These are phyloP conservation scores for Microstegium vimineum DNA, from an alignment of 176 grass and related monocot species.

Conservation along the genomic window DNA sequence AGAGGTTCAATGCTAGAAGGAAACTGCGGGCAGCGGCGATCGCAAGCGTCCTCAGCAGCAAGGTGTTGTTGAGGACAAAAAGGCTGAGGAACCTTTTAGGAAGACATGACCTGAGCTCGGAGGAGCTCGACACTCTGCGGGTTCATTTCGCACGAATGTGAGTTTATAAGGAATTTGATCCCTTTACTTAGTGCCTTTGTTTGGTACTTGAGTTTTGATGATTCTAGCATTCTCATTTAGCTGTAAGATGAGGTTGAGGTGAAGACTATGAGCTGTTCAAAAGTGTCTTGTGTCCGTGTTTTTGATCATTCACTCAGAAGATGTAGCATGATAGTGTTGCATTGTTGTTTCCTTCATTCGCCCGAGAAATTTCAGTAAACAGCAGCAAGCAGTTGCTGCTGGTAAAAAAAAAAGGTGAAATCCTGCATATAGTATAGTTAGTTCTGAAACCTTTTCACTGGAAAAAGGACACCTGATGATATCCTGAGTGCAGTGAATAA, in stretches of 20 bases:
- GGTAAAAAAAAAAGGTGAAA: neutral
- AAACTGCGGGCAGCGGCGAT: conserved; percentile 61
- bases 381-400: neutral
- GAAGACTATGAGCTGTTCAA: too few species aligned
- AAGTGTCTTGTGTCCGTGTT: neutral
- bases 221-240: too few species aligned
- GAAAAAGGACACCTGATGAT: neutral
- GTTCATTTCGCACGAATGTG: neutral
- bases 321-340: too few species aligned
- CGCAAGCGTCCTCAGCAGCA: conserved; percentile 66
- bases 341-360: too few species aligned
- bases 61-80: conserved; percentile 61
- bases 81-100: conserved; percentile 55
- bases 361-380: neutral
- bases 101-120: conserved; percentile 54
- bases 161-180: neutral
- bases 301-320: neutral
- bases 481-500: neutral
- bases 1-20: conserved; percentile 65
- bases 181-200: too few species aligned
- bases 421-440: neutral
- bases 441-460: neutral
- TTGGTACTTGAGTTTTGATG: too few species aligned
- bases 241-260: too few species aligned
- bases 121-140: conserved; percentile 61